These are phyloP conservation scores for Thelephora aurantiotincta DNA, from an alignment of 768 basidiomycete species.

Conservation along the genomic window DNA sequence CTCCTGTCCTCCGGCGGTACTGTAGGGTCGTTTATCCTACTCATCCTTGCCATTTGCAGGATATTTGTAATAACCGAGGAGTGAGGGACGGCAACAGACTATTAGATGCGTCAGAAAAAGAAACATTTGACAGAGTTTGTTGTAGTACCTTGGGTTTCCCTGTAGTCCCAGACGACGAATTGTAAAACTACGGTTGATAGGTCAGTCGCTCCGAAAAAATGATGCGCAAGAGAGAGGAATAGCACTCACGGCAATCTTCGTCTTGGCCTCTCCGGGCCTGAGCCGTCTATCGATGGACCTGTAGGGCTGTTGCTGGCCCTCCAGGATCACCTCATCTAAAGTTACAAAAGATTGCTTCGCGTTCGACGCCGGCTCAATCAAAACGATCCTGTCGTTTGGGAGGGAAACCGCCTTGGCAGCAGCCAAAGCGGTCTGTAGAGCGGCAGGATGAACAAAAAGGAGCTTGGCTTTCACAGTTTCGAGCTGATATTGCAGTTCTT, in stretches of 20 bases:
- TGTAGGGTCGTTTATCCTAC: no score
- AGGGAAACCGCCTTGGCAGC: constrained; percentile 14
- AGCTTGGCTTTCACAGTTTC: constrained; percentile 11
- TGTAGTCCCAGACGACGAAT: constrained; percentile 67
- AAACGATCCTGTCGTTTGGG: constrained; percentile 10
- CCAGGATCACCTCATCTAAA: constrained; percentile 33
- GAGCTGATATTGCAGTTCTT: constrained; percentile 18
- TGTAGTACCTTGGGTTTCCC: constrained; percentile 56
- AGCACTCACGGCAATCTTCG: constrained; percentile 34
- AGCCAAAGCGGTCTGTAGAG: constrained; percentile 10
- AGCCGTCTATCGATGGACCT: constrained; percentile 37
- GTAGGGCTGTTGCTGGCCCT: constrained; percentile 26
- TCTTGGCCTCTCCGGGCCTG: constrained; percentile 44
- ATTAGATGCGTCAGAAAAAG: constrained; percentile 42
- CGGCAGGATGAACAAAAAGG: constrained; percentile 13
- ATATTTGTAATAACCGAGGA: constrained; percentile 20
- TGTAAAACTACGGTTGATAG: constrained; percentile 38
- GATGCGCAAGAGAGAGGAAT: neutral
- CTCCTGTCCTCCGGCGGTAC: no score
- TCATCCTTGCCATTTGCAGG: constrained; percentile 11
- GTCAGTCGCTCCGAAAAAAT: neutral
- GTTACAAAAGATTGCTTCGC: constrained; percentile 15
- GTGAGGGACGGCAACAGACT: constrained; percentile 25
- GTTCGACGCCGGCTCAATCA: constrained; percentile 9
- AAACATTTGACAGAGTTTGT: no score